These are phyloP conservation scores for Gossypium raimondii DNA, from an alignment of 345 rosid genomes.

Conservation along the genomic window DNA sequence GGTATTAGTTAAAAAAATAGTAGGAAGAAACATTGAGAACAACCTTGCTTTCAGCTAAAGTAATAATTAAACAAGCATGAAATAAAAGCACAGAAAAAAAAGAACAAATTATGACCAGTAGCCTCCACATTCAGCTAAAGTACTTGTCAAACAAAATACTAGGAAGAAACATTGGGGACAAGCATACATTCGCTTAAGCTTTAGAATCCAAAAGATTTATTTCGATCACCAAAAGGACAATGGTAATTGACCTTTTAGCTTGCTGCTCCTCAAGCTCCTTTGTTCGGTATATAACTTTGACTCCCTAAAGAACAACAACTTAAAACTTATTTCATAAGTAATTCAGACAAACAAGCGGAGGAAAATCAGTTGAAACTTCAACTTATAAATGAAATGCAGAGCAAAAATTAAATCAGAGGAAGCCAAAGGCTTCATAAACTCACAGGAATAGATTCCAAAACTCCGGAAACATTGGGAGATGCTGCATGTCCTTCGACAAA, in stretches of 20 bases:
- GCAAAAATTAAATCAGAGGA: constrained; percentile 3
- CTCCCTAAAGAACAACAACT: constrained; percentile 52
- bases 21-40: background rate
- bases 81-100: background rate
- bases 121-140: constrained; percentile 1
- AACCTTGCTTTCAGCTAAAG: background rate
- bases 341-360: constrained; percentile 1
- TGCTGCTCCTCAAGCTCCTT: constrained; percentile 88
- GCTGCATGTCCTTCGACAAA: constrained; percentile 98
- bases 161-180: background rate
- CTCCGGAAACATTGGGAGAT: constrained; percentile 66
- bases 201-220: constrained; percentile 16
- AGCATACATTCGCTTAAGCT: background rate
- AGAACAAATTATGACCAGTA: background rate
- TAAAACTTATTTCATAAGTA: constrained; percentile 2
- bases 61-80: background rate
- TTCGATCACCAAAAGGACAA: constrained; percentile 2
- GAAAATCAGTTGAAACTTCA: background rate
- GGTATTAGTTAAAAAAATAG: background rate
- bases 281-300: constrained; percentile 78
- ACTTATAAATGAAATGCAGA: constrained; percentile 12
- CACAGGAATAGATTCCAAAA: constrained; percentile 80
- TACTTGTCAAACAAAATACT: background rate
- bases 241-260: constrained; percentile 61
- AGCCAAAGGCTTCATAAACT: constrained; percentile 23